These are phyloP conservation scores for Hibiscus syriacus DNA, from an alignment of 345 rosid species.

Conservation along the genomic window DNA sequence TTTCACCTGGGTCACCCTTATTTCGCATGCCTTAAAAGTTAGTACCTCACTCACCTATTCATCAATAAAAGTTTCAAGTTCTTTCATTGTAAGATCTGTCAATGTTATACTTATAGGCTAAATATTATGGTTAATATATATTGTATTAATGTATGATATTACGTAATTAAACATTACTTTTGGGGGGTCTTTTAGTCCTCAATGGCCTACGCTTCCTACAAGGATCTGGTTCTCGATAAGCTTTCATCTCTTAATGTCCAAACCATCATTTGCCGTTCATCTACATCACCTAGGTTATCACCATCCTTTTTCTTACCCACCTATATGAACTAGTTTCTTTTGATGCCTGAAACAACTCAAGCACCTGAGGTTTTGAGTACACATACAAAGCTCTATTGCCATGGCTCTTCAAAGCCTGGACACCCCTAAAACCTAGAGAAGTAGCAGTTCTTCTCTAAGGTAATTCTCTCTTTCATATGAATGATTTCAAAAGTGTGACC, in stretches of 20 bases:
- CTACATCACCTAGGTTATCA: background rate
- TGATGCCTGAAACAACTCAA: background rate
- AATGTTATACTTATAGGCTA: too few species aligned
- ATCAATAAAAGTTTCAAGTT: too few species aligned
- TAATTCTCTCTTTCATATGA: background rate
- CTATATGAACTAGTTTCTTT: background rate
- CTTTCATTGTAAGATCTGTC: too few species aligned
- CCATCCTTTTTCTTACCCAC: background rate
- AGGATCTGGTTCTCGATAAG: background rate
- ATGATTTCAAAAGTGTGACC: background rate
- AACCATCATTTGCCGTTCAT: background rate
- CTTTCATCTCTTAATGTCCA: background rate
- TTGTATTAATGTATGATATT: too few species aligned
- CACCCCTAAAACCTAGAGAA: background rate
- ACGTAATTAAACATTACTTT: too few species aligned
- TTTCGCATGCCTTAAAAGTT: too few species aligned
- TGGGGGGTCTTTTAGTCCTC: background rate
- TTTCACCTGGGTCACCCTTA: too few species aligned
- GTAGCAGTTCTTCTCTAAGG: background rate
- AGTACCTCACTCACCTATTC: too few species aligned
- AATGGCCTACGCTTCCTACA: background rate
- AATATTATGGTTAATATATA: too few species aligned
- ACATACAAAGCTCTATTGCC: background rate
- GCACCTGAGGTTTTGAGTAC: background rate
- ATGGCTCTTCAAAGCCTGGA: background rate